Conservation (phyloP, 31 red algal genomes). For the Asparagopsis taxiformis region DNA sequence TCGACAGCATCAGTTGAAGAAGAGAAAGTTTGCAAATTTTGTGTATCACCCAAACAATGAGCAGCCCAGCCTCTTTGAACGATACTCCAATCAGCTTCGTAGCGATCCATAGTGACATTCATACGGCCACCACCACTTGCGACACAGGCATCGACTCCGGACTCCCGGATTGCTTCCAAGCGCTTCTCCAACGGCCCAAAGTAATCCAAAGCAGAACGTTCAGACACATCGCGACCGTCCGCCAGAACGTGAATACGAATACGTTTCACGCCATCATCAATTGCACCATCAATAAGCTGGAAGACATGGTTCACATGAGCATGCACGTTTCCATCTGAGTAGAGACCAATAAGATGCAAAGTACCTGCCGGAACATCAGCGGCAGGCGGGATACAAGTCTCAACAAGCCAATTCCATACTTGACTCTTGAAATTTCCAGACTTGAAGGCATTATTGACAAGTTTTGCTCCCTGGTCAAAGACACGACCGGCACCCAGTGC, state of each 20-base stretch:
- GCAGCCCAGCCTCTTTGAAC: constrained; percentile 84
- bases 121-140: constrained; percentile 88
- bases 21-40: constrained; percentile 56
- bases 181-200: constrained; percentile 88
- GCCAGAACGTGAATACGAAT: constrained; percentile 80
- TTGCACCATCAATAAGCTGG: constrained; percentile 75
- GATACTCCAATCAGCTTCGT: constrained; percentile 89
- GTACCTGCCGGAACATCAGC: constrained; percentile 29
- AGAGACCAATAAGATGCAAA: constrained; percentile 83
- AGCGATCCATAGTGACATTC: constrained; percentile 88
- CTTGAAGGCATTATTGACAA: constrained; percentile 80
- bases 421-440: constrained; percentile 59
- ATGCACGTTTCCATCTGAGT: constrained; percentile 90
- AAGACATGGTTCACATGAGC: constrained; percentile 83
- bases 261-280: constrained; percentile 81
- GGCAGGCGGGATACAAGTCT: constrained; percentile 5
- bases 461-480: constrained; percentile 82
- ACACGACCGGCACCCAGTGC: constrained; percentile 86
- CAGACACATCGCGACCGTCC: constrained; percentile 80
- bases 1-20: constrained; percentile 65
- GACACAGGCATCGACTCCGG: constrained; percentile 61
- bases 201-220: constrained; percentile 78
- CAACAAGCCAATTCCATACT: constrained; percentile 78
- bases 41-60: constrained; percentile 77
- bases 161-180: constrained; percentile 56